These are phyloP conservation scores for Phlebiopsis flavidoalba DNA, from an alignment of 768 basidiomycete species.

Conservation along the genomic window DNA sequence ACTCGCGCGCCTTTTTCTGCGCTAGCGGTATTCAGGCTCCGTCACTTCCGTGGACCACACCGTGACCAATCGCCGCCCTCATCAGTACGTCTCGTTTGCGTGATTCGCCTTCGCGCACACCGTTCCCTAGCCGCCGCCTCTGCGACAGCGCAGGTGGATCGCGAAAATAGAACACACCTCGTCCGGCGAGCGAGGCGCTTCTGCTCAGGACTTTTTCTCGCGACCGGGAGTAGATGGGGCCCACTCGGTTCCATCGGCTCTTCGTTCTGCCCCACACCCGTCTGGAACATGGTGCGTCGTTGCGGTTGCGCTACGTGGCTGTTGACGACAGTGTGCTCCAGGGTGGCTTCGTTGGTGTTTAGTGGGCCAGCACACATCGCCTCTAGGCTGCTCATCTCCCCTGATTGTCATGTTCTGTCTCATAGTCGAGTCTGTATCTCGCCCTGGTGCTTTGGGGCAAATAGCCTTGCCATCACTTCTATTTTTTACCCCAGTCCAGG, in stretches of 20 bases:
- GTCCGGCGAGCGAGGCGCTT: background rate
- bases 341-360: background rate
- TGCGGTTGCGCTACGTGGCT: background rate
- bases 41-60: background rate
- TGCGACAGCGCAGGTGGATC: no score
- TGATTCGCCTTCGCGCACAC: background rate
- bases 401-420: background rate
- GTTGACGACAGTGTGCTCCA: background rate
- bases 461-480: background rate
- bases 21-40: background rate
- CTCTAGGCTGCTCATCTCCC: no score
- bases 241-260: background rate
- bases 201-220: background rate
- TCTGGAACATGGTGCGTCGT: no score
- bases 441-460: background rate
- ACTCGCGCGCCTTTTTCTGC: background rate
- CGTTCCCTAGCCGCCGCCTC: no score
- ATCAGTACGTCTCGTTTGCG: background rate
- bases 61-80: background rate
- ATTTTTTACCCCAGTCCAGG: no score
- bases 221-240: background rate
- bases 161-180: background rate
- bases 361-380: background rate
- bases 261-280: background rate
- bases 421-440: background rate